A percentile compares a stretch with the other conserved stretches of the same genome.
Evolutionary conservation across 345 rosid species (phyloP).

Genomic region (Barbarea vulgaris): DNA sequence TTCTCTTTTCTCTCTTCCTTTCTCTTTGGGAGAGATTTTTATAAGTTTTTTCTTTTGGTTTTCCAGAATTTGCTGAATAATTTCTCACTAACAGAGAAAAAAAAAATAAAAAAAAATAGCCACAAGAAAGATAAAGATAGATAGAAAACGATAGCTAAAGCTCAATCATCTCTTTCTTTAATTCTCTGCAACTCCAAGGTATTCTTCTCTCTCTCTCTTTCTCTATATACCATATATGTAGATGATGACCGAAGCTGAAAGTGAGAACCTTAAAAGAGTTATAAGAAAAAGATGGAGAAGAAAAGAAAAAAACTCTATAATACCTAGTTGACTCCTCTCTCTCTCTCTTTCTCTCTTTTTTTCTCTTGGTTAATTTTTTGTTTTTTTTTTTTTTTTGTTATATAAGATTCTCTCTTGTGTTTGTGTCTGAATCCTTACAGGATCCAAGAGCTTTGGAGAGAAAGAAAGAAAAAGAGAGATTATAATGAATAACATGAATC

Average conservation of each 20-base stretch:
- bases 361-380: neutral
- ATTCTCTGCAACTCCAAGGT: slow-evolving; percentile 60
- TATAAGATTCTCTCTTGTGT: slow-evolving; percentile 26
- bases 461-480: neutral
- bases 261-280: slow-evolving; percentile 36
- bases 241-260: slow-evolving; percentile 44
- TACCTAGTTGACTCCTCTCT: slow-evolving; percentile 41
- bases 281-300: slow-evolving; percentile 32
- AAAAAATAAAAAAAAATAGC: slow-evolving; percentile 30
- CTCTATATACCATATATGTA: slow-evolving; percentile 29
- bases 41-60: slow-evolving; percentile 20
- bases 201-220: slow-evolving; percentile 28
- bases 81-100: slow-evolving; percentile 39
- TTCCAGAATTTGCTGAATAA: slow-evolving; percentile 41
- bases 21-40: slow-evolving; percentile 38
- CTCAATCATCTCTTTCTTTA: slow-evolving; percentile 45
- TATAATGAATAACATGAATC: slow-evolving; percentile 33
- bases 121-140: slow-evolving; percentile 43
- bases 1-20: slow-evolving; percentile 41
- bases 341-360: slow-evolving; percentile 17
- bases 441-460: slow-evolving; percentile 36
- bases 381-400: neutral
- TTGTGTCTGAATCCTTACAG: slow-evolving; percentile 38
- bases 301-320: slow-evolving; percentile 25
- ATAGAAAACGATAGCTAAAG: slow-evolving; percentile 64